These are phyloP conservation scores for Heliocybe sulcata DNA, from an alignment of 1,284 basidiomycete genomes.

Conservation along the genomic window DNA sequence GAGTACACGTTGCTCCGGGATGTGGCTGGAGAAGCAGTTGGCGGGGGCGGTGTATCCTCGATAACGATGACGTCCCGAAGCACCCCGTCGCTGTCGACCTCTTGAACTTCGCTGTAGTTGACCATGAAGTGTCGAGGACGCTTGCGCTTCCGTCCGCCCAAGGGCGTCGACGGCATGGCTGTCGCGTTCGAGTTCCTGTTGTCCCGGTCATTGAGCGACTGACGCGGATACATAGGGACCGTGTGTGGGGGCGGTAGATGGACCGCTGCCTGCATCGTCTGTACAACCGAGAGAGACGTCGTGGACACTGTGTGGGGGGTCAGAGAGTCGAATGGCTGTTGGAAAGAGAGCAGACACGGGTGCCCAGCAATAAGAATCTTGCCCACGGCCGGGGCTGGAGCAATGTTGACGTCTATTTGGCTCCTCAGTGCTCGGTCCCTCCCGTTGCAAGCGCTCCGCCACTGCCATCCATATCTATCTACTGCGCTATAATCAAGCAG, in stretches of 20 bases:
- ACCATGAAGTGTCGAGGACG: slow-evolving; percentile 71
- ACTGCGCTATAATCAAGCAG: not conserved
- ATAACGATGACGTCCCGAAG: slow-evolving; percentile 82
- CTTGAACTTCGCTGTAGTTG: slow-evolving; percentile 78
- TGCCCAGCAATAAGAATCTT: slow-evolving; percentile 15
- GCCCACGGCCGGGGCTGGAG: slow-evolving; percentile 18
- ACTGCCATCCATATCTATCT: slow-evolving; percentile 9
- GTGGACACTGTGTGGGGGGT: slow-evolving; percentile 34
- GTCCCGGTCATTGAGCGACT: slow-evolving; percentile 16
- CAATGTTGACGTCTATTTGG: slow-evolving; percentile 27
- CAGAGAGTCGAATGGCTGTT: slow-evolving; percentile 25
- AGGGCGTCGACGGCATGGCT: slow-evolving; percentile 40
- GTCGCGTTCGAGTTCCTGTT: slow-evolving; percentile 15
- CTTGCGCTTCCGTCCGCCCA: slow-evolving; percentile 73
- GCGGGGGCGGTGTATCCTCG: slow-evolving; percentile 77
- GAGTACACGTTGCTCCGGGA: slow-evolving; percentile 59
- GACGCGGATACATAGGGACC: slow-evolving; percentile 49
- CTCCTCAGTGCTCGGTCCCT: slow-evolving; percentile 19
- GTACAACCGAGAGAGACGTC: slow-evolving; percentile 33
- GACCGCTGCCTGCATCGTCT: slow-evolving; percentile 60
- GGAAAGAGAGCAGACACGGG: slow-evolving; percentile 15
- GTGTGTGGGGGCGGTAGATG: slow-evolving; percentile 52
- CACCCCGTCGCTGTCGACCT: slow-evolving; percentile 67
- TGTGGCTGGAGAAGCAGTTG: slow-evolving; percentile 67
- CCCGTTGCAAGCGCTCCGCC: slow-evolving; percentile 23